Evolutionary conservation across 2,329 filamentous ascomycete species (phyloP), one percentile per base, ranked within the genome.

Genomic region (Scytalidium sp.): DNA sequence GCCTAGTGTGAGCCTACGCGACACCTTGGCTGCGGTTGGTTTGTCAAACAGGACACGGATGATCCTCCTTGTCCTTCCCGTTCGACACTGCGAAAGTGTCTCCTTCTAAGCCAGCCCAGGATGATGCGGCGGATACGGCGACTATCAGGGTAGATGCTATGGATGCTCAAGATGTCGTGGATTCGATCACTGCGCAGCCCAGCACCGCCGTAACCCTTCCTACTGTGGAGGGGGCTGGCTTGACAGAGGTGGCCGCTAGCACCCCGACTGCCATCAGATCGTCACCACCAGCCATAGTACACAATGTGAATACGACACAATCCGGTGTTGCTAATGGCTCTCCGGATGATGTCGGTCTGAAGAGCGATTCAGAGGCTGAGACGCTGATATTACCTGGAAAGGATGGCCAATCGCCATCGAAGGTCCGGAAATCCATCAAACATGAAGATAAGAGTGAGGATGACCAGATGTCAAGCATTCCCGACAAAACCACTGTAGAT

Each of bases 291-390:
- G 46, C 50, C n/a, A 41, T 56, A 40, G 36, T 45, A 48, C 50
- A 54, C n/a, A 50, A 58, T 41, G 46, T 43, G 39, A 40, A 49
- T 3, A 62, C 59, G 54, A 60, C 25, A 23, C 56, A 22, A n/a
- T n/a, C n/a, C n/a, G 57, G 60, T 43, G 47, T 47, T 22, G 49
- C 49, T 20, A 55, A 55, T 45, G 49, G 39, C 10, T 29, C 46
- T 25, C 46, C 43, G 19, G 56, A 56, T 25, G 45, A 40, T 10
- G 20, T 29, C 11, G 60, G 51, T n/a, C 55, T 51, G 50, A 83
- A 84, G 51, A 82, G 77, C 61, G 83, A 85, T 59, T 88, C 85
- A 1, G 85, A 88, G 62, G 84, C 85, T 44, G 85, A 88, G 69
- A 88, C 85, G 13, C 85, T 88, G 54, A 84, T 88, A 29, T 67